phyloP scores from a whole-genome alignment of 768 basidiomycete genomes.

The Pleurotus platypus region DNA sequence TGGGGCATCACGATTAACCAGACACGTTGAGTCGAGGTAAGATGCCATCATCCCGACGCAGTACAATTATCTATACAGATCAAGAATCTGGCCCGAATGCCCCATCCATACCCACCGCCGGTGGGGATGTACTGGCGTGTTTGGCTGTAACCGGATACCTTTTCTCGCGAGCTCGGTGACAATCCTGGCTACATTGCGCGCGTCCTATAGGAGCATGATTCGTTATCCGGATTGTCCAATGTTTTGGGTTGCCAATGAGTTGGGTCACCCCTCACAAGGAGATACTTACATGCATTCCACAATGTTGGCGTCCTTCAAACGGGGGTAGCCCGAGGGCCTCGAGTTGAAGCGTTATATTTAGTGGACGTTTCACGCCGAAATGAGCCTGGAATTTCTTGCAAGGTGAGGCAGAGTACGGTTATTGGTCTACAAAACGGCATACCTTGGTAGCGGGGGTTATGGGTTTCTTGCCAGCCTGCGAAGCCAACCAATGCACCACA shows the following conservation, averaged over 20 bases:
- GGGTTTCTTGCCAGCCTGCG: constrained; percentile 16
- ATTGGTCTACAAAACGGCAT: constrained; percentile 9
- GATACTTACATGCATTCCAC: constrained; percentile 82
- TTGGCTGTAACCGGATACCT: constrained; percentile 67
- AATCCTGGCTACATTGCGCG: constrained; percentile 84
- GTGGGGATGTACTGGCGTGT: constrained; percentile 62
- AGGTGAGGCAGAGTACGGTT: background rate
- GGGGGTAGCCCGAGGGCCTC: constrained; percentile 62
- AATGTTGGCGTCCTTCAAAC: constrained; percentile 84
- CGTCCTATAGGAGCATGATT: constrained; percentile 54
- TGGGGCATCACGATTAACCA: no score
- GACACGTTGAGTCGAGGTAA: background rate
- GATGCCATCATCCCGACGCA: background rate
- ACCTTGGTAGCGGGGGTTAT: constrained; percentile 14
- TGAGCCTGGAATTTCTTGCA: constrained; percentile 17
- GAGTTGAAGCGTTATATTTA: constrained; percentile 78
- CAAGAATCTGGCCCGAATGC: constrained; percentile 62
- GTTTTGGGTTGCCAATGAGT: constrained; percentile 12
- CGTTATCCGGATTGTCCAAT: constrained; percentile 2
- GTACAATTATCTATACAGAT: constrained; percentile 21
- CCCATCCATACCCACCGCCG: constrained; percentile 89
- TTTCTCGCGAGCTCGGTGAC: constrained; percentile 72
- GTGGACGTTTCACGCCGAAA: constrained; percentile 28
- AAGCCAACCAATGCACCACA: constrained; percentile 46
- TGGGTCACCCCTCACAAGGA: constrained; percentile 10